These are phyloP conservation scores for Cutaneotrichosporon dermatis DNA, from an alignment of 1,284 basidiomycete species.

Conservation along the genomic window DNA sequence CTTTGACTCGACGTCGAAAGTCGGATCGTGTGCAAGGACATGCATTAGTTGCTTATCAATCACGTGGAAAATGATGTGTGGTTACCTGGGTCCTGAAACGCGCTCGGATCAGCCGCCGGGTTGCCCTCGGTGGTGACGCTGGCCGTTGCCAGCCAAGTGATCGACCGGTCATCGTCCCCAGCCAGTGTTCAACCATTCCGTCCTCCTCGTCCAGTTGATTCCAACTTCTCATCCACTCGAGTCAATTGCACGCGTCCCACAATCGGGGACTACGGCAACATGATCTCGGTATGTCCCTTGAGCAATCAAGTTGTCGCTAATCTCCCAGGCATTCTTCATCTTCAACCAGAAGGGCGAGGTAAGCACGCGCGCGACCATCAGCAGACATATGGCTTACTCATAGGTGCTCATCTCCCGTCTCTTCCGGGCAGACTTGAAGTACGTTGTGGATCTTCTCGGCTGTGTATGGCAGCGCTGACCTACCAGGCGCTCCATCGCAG, in stretches of 20 bases:
- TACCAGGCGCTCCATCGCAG: conserved; percentile 85
- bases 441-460: conserved; percentile 31
- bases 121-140: no score
- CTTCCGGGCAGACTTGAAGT: conserved; percentile 93
- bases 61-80: not conserved
- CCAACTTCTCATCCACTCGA: not conserved
- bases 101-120: no score
- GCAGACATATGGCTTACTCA: not conserved
- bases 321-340: conserved; percentile 82
- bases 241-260: not conserved
- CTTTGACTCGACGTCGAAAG: conserved; percentile 1
- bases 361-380: conserved; percentile 21
- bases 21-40: not conserved
- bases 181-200: no score
- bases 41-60: not conserved
- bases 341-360: conserved; percentile 98
- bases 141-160: no score
- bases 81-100: no score
- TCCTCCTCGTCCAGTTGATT: no score
- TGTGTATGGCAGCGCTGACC: no score
- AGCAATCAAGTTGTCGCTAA: not conserved
- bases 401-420: conserved; percentile 90
- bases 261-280: conserved; percentile 12
- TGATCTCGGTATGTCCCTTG: conserved; percentile 34
- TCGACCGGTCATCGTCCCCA: no score